phyloP scores from a whole-genome alignment of 495 filamentous ascomycete genomes.

The Astrocystis sublimbata region DNA sequence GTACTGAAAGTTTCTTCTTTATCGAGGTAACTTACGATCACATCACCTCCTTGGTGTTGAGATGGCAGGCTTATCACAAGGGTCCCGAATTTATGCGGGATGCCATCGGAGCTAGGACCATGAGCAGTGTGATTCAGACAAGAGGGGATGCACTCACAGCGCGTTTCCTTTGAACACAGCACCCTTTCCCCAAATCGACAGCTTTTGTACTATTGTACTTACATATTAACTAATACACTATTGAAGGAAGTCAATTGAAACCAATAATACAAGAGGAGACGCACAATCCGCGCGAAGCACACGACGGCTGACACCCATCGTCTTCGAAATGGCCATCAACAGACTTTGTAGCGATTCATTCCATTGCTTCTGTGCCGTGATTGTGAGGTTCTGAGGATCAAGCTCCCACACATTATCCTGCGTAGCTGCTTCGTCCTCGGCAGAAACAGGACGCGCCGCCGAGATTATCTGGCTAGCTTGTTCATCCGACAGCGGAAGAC shows the following conservation, averaged over 20 bases:
- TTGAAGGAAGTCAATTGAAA: not conserved
- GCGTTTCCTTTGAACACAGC: not conserved
- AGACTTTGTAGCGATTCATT: not conserved
- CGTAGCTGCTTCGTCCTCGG: conserved; percentile 32
- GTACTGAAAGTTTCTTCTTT: not conserved
- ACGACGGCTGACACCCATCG: not conserved
- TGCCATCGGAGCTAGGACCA: not conserved
- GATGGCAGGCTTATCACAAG: not conserved
- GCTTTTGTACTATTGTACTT: not conserved
- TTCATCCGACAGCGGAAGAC: conserved; percentile 43
- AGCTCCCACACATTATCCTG: not conserved
- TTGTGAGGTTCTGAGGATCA: not conserved
- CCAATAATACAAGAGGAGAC: not conserved
- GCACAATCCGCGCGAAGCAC: not conserved
- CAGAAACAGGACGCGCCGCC: conserved; percentile 46
- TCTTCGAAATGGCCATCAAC: not conserved
- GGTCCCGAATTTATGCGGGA: not conserved
- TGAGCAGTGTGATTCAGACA: not conserved
- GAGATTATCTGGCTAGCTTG: conserved; percentile 44
- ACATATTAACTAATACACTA: not conserved
- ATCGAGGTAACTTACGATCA: not conserved
- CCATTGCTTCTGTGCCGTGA: not conserved
- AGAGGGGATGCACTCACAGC: not conserved
- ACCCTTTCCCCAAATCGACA: not conserved
- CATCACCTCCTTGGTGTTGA: not conserved